phyloP scores from a whole-genome alignment of 345 rosid species.

The Toxicodendron radicans region DNA sequence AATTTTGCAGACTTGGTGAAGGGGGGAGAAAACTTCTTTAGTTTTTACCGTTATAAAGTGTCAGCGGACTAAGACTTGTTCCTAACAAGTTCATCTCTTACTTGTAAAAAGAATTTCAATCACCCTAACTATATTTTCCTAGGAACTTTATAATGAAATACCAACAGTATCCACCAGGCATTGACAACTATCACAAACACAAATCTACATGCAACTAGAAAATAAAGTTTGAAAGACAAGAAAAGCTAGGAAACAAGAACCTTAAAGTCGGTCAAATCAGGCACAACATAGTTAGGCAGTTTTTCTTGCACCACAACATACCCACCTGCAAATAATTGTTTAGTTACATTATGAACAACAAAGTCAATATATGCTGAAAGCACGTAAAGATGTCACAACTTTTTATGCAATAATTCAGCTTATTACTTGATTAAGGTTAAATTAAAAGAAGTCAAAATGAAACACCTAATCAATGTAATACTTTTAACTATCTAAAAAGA shows the following conservation, averaged over 20 bases:
- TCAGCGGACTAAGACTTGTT: background rate
- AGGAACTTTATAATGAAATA: background rate
- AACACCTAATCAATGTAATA: background rate
- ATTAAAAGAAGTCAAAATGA: slow-evolving; percentile 5
- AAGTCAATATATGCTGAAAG: background rate
- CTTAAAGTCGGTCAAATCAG: slow-evolving; percentile 79
- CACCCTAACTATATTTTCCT: background rate
- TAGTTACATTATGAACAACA: slow-evolving; percentile 14
- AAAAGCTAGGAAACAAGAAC: slow-evolving; percentile 33
- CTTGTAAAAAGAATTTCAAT: background rate
- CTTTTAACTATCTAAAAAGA: background rate
- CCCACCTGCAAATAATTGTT: slow-evolving; percentile 57
- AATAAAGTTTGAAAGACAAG: background rate
- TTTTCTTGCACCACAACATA: slow-evolving; percentile 78
- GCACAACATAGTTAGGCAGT: slow-evolving; percentile 81
- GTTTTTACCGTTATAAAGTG: background rate
- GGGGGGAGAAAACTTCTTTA: background rate
- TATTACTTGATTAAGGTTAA: slow-evolving; percentile 2
- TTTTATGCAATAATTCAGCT: background rate
- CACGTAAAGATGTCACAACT: background rate
- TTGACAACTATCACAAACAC: background rate
- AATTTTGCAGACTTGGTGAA: too few species aligned
- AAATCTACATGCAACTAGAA: background rate
- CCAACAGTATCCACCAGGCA: background rate
- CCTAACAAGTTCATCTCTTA: background rate